phyloP scores from a whole-genome alignment of 1,284 basidiomycete genomes.

The Amylostereum areolatum region DNA sequence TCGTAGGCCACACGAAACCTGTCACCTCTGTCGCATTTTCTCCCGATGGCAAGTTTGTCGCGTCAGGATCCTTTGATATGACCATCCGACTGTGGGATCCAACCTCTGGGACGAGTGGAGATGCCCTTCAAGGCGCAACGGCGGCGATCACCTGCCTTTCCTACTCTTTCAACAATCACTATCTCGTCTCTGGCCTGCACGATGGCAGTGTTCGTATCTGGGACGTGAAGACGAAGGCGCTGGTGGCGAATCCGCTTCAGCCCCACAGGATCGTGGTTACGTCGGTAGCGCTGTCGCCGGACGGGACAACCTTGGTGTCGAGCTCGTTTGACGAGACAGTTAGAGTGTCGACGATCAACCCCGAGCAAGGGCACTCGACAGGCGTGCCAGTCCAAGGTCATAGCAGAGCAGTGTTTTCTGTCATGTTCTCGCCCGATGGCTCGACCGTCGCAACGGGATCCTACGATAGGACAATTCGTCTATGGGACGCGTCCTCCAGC shows the following conservation, averaged over 20 bases:
- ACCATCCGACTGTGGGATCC: constrained; percentile 3
- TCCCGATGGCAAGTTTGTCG: background rate
- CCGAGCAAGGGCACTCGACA: no score
- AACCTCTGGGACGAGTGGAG: background rate
- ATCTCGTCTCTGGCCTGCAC: no score
- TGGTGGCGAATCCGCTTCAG: no score
- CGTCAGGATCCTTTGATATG: background rate
- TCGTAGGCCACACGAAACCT: background rate
- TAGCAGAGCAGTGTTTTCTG: background rate
- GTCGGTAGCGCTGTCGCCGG: background rate
- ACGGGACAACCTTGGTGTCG: background rate
- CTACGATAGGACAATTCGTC: background rate
- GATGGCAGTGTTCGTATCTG: no score
- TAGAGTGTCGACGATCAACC: background rate
- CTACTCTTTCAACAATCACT: no score
- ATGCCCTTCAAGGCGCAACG: no score
- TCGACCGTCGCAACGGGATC: background rate
- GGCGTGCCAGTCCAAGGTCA: background rate
- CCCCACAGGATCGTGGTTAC: background rate
- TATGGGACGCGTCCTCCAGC: constrained; percentile 4
- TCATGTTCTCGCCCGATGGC: constrained; percentile 2
- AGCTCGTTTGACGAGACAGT: background rate
- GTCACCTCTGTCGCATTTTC: constrained; percentile 2
- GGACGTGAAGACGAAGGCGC: no score
- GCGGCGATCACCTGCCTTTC: no score